Evolutionary conservation across 164 flowering plant genomes (phyloP), one percentile per base, ranked within the genome.

Genomic region (Piper longum): DNA sequence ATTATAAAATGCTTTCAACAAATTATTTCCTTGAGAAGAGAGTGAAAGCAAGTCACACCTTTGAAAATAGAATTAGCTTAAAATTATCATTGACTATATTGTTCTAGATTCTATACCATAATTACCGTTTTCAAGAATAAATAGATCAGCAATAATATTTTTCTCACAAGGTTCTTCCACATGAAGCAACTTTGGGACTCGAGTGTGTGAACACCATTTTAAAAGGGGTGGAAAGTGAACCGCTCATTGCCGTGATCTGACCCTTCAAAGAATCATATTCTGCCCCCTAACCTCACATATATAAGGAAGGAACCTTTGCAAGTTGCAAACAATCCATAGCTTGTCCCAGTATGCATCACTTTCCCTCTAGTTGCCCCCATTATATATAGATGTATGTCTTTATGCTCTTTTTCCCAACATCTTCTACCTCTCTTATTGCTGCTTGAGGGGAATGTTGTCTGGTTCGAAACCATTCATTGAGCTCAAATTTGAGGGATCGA

Each of bases 361-460:
- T 42, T 36, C 61, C 8, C 42, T 39, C 42, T 59, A 41, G 6
- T 16, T 40, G 16, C n/a, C 40, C 6, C 26, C 36, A 4, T 39
- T 57, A 4, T 57, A 4, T 57, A 4, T 57, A 18, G n/a, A 4
- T 57, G 36, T 57, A 18, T 57, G 0, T 57, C 60, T 9, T 39
- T 57, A 5, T 4, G n/a, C 60, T 57, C 60, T 57, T 39, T 57
- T 11, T 57, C 60, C 26, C 60, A n/a, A 4, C 26, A 0, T 8
- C 56, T 54, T 60, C 62, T 60, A 18, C 42, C 62, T 60, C 62
- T 60, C 62, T 6, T 9, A 60, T 42, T 45, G 16, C 41, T 18
- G 16, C 19, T 60, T 60, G 45, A 57, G 60, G 60, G 60, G 60
- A 57, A 26, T 57, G 60, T 57, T 57, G 60, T 57, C 60, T 57